Conservation (phyloP, 345 rosid genomes). For the Melaleuca alternifolia region DNA sequence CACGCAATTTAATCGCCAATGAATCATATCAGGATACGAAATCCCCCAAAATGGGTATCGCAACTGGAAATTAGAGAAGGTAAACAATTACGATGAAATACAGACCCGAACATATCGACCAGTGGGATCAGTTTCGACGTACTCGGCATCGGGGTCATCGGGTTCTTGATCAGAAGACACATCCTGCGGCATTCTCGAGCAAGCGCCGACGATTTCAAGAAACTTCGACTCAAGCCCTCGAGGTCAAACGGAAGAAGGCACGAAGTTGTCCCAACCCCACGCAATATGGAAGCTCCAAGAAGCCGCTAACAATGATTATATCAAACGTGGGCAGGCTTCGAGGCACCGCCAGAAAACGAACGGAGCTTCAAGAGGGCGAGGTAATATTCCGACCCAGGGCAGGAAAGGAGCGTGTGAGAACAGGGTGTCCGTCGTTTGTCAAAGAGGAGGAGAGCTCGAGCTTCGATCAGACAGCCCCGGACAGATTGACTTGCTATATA, state of each 20-base stretch:
- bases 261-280: neutral
- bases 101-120: conserved; percentile 92
- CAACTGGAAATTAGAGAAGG: neutral
- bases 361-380: neutral
- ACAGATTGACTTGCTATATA: neutral
- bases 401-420: neutral
- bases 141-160: conserved; percentile 52
- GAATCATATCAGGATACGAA: neutral
- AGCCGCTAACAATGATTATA: neutral
- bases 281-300: neutral
- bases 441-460: neutral
- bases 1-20: neutral
- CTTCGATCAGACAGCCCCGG: neutral
- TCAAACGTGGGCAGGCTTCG: neutral
- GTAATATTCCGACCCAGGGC: neutral
- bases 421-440: neutral
- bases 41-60: neutral
- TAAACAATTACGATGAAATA: neutral
- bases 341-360: neutral
- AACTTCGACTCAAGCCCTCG: neutral
- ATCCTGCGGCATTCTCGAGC: conserved; percentile 49
- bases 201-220: neutral
- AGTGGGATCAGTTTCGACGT: conserved; percentile 78
- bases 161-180: conserved; percentile 43
- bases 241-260: neutral